phyloP scores from a whole-genome alignment of 2,329 filamentous ascomycete species.

The Claviceps fusiformis region DNA sequence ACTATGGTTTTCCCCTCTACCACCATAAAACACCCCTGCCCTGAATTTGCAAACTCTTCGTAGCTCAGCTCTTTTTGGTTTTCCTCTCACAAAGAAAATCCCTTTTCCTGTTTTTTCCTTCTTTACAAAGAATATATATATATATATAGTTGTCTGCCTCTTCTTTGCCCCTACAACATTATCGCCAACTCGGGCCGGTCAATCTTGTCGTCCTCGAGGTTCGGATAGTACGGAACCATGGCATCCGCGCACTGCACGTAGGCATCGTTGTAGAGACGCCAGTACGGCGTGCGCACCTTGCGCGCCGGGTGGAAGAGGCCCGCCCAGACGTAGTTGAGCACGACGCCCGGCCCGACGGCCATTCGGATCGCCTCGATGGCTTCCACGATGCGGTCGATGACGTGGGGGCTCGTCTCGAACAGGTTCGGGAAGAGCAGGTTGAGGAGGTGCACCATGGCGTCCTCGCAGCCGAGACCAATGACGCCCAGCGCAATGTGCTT shows the following conservation, averaged over 20 bases:
- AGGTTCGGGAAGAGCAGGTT: slow-evolving; percentile 94
- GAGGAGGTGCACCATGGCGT: slow-evolving; percentile 94
- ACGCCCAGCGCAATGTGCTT: slow-evolving; percentile 96
- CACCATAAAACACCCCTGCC: too few relatives aligned
- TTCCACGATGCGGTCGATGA: slow-evolving; percentile 95
- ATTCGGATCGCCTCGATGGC: slow-evolving; percentile 93
- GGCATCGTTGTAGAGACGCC: slow-evolving; percentile 91
- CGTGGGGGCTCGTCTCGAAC: slow-evolving; percentile 95
- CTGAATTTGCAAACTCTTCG: too few relatives aligned
- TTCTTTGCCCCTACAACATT: slow-evolving; percentile 44
- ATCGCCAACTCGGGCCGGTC: slow-evolving; percentile 72
- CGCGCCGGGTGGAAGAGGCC: slow-evolving; percentile 93
- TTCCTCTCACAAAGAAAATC: too few relatives aligned
- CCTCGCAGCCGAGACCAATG: slow-evolving; percentile 93
- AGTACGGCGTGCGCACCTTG: slow-evolving; percentile 90
- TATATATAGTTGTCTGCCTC: too few relatives aligned
- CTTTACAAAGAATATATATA: too few relatives aligned
- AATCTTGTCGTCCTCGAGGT: slow-evolving; percentile 66
- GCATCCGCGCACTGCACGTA: slow-evolving; percentile 89
- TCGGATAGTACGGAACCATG: slow-evolving; percentile 93
- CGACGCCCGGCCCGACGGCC: slow-evolving; percentile 79
- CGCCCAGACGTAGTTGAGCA: slow-evolving; percentile 98
- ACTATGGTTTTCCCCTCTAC: too few relatives aligned
- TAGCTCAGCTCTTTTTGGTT: too few relatives aligned
- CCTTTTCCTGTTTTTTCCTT: too few relatives aligned